Percentiles rank a stretch among this genome's conserved stretches.
phyloP scores from a whole-genome alignment of 2,329 filamentous ascomycete species.

The Teratosphaeria viscida region DNA sequence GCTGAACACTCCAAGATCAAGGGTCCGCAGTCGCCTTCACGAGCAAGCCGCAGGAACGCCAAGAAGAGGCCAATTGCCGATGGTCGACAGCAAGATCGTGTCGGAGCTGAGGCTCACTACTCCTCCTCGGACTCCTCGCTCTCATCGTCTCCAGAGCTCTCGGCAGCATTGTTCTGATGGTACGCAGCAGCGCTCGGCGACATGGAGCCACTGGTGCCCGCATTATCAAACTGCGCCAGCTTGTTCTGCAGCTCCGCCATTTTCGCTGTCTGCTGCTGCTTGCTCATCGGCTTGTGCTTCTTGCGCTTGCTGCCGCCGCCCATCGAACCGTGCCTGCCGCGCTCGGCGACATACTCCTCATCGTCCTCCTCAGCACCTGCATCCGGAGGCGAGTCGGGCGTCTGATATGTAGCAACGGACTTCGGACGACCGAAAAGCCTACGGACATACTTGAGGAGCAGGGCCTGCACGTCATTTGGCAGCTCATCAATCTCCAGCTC shows the following conservation, averaged over 20 bases:
- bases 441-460: conserved; percentile 46
- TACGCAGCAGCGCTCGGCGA: conserved; percentile 8
- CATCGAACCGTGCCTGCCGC: conserved; percentile 12
- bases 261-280: conserved; percentile 57
- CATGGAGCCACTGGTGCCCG: conserved; percentile 12
- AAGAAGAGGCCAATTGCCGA: not conserved
- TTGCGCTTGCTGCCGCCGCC: conserved; percentile 45
- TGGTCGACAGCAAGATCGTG: not conserved
- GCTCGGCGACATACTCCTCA: conserved; percentile 40
- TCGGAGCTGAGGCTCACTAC: conserved; percentile 10
- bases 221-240: conserved; percentile 30
- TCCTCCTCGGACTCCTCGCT: conserved; percentile 28
- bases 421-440: conserved; percentile 28
- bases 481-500: conserved; percentile 57
- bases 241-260: conserved; percentile 54
- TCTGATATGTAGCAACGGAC: not conserved
- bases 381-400: conserved; percentile 19
- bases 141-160: conserved; percentile 22
- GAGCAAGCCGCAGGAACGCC: not conserved
- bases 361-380: conserved; percentile 31
- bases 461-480: conserved; percentile 42
- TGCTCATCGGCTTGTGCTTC: conserved; percentile 71
- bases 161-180: conserved; percentile 4
- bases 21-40: not conserved
- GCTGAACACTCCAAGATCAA: not conserved